Evolutionary conservation across 2,329 filamentous ascomycete species (phyloP).

Genomic region (Ilyonectria mors-panacis): DNA sequence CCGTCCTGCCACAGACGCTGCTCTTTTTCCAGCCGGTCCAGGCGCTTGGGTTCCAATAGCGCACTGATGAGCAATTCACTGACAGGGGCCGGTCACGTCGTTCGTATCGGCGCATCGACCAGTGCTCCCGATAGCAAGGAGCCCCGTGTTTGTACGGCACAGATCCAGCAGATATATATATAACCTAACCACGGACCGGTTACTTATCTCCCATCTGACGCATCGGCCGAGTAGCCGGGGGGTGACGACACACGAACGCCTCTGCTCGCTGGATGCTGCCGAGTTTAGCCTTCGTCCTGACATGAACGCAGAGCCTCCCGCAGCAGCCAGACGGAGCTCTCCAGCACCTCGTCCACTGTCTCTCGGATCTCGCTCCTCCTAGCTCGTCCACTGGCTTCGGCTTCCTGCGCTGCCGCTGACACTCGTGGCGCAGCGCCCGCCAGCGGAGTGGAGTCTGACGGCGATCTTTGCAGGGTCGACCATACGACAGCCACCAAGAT

Average conservation of each 20-base stretch:
- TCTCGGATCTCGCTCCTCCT: not conserved
- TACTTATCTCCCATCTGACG: not conserved
- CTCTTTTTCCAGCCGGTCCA: constrained; percentile 15
- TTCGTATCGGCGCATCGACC: constrained; percentile 16
- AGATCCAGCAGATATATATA: constrained; percentile 1
- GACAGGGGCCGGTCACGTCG: constrained; percentile 12
- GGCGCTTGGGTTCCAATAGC: constrained; percentile 26
- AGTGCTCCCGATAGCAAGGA: constrained; percentile 5
- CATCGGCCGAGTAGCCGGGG: not conserved
- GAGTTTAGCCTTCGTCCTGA: not conserved
- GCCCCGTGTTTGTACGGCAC: not conserved
- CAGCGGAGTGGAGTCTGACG: constrained; percentile 36
- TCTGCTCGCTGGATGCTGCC: constrained; percentile 1
- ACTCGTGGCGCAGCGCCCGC: constrained; percentile 43
- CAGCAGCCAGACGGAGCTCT: constrained; percentile 2
- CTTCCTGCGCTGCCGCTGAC: constrained; percentile 31
- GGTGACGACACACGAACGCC: not conserved
- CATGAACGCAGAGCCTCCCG: constrained; percentile 3
- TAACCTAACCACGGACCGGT: not conserved
- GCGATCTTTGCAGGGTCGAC: constrained; percentile 26
- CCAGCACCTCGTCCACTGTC: constrained; percentile 1
- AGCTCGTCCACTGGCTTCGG: constrained; percentile 7
- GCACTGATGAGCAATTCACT: constrained; percentile 6
- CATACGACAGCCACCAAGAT: constrained; percentile 1
- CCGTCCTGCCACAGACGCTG: not conserved